Evolutionary conservation across 805 yeast genomes (phyloP), one percentile per base, ranked within the genome.

Genomic region (Tetrapisispora iriomotensis): DNA sequence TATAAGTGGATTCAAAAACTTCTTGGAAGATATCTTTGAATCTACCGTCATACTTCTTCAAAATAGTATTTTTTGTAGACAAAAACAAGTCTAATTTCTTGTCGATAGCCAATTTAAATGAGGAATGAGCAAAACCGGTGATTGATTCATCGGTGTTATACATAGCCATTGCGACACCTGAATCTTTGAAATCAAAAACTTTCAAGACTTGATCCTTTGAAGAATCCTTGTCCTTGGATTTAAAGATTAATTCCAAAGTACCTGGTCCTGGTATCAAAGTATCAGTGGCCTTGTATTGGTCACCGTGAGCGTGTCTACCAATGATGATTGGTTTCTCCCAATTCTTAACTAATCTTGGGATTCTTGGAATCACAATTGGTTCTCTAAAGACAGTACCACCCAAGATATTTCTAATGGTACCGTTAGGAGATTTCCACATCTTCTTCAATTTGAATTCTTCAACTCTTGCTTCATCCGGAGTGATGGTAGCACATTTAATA

Each of bases 381-480:
- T 82, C 92, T 63, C 92, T 74, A 64, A 82, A 82, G 24, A 82
- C 90, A 18, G 92, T 82, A 50, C 92, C 92, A 26, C 83, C 84
- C 45, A 82, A 62, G 40, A 82, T 80, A 61, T 82, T 82, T 67
- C 92, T 72, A 51, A 82, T 79, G 23, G 92, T 82, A 48, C 92
- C 92, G 56, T 82, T 82, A 47, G 92, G 92, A 17, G 90, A 82
- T 38, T 77, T 70, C 88, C 90, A 82, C 92, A 82, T 82, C 56
- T 82, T 74, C 55, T 78, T 78, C 59, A 82, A 68, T 35, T 67
- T 64, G 50, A 81, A 82, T 62, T 82, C 92, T 54, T 77, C 67
- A 34, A 82, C 90, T 60, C 92, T 71, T 20, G 74, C 77, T 59
- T 82, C 90, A 60, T 82, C 90, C 2, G 90, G 92, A 1, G 90